Conservation (phyloP, 495 filamentous ascomycete genomes). For the Penicillium coffeae region DNA sequence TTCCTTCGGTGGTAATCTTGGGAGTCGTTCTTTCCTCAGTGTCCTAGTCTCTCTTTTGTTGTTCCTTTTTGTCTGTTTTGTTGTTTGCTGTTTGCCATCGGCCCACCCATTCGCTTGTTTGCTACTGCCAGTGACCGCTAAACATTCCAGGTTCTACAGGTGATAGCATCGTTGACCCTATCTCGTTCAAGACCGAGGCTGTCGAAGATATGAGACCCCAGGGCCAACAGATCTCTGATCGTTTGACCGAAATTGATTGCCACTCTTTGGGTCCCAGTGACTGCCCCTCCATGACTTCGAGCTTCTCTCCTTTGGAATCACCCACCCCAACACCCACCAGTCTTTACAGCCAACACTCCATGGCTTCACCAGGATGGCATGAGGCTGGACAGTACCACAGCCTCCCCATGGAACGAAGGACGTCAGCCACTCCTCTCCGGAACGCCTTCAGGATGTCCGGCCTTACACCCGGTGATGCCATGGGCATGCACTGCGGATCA, state of each 20-base stretch:
- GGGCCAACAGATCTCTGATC: conserved; percentile 36
- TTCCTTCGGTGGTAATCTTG: conserved; percentile 16
- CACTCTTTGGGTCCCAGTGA: conserved; percentile 41
- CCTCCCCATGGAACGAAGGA: conserved; percentile 30
- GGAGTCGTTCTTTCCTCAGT: conserved; percentile 15
- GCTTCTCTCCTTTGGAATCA: conserved; percentile 44
- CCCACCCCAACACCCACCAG: conserved; percentile 44
- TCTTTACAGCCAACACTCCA: conserved; percentile 40
- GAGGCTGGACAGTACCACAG: conserved; percentile 30
- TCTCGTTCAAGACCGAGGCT: conserved; percentile 23
- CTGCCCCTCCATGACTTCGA: conserved; percentile 45
- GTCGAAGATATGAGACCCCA: conserved; percentile 42
- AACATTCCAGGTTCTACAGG: conserved; percentile 15
- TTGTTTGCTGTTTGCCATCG: conserved; percentile 4
- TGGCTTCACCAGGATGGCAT: conserved; percentile 43
- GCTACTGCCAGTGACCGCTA: conserved; percentile 7
- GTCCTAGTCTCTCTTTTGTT: conserved; percentile 13
- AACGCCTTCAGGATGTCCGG: conserved; percentile 39
- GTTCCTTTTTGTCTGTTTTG: conserved; percentile 8
- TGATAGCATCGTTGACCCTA: conserved; percentile 23
- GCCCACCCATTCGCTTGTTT: conserved; percentile 2
- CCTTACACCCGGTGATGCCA: conserved; percentile 31
- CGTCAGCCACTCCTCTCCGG: conserved; percentile 34
- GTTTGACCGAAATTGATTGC: conserved; percentile 43
- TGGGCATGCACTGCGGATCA: conserved; percentile 31